Percentiles rank a stretch among this genome's conserved stretches.
Conservation (phyloP, 2,329 filamentous ascomycete genomes). For the Davidsoniella australis region DNA sequence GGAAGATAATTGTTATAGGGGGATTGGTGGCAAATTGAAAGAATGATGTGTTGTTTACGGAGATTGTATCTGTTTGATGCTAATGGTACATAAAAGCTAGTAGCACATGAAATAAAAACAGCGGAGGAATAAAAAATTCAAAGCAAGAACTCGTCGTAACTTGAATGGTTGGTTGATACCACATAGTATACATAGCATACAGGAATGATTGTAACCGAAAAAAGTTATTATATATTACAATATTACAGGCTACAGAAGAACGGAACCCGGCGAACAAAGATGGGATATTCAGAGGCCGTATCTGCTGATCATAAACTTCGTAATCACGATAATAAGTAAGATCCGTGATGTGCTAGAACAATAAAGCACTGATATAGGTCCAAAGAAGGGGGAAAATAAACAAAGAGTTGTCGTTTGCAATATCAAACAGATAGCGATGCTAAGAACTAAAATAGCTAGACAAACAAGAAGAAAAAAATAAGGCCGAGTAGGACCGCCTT, state of each 20-base stretch:
- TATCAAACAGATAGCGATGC: no score
- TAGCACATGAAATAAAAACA: slow-evolving; percentile 1
- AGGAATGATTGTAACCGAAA: no score
- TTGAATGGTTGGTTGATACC: not conserved
- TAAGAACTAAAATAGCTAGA: no score
- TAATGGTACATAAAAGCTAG: slow-evolving; percentile 1
- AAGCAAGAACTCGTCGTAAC: slow-evolving; percentile 1
- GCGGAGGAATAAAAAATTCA: slow-evolving; percentile 7
- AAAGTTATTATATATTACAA: no score
- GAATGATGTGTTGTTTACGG: slow-evolving; percentile 10
- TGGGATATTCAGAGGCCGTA: not conserved
- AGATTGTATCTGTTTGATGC: not conserved
- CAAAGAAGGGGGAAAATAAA: no score
- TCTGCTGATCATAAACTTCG: no score
- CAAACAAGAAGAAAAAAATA: no score
- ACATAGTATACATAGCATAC: not conserved
- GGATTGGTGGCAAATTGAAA: not conserved
- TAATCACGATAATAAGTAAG: no score
- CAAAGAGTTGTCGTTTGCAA: no score
- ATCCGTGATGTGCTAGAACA: no score
- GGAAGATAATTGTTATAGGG: not conserved
- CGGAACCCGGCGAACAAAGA: not conserved
- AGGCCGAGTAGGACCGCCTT: not conserved
- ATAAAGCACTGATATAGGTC: no score
- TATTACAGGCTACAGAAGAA: no score